These are phyloP conservation scores for Plantago elongata DNA, from an alignment of 257 asterid species.

Conservation along the genomic window DNA sequence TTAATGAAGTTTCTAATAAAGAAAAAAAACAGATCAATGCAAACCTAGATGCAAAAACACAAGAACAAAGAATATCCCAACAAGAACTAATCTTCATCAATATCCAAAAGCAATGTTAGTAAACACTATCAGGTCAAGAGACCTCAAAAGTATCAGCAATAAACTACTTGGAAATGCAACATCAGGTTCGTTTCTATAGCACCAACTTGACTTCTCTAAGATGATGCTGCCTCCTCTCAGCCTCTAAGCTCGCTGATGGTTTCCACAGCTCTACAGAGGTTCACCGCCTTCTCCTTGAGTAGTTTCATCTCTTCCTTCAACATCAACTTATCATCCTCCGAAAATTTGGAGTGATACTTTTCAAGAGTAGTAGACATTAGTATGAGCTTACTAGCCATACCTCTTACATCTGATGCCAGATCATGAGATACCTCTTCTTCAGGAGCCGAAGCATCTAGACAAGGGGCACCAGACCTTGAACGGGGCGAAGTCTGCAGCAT, in stretches of 20 bases:
- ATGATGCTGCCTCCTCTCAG: constrained; percentile 5
- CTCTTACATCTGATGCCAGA: constrained; percentile 22
- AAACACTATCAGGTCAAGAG: not conserved
- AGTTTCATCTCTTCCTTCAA: constrained; percentile 32
- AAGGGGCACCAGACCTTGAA: constrained; percentile 23
- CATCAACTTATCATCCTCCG: constrained; percentile 24
- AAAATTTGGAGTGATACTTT: constrained; percentile 29
- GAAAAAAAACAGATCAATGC: no score
- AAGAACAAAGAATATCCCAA: not conserved
- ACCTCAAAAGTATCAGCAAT: constrained; percentile 7
- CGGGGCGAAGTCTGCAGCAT: constrained; percentile 26
- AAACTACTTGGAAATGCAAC: not conserved
- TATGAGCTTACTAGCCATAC: constrained; percentile 24
- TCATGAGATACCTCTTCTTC: constrained; percentile 24
- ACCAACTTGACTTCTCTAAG: not conserved
- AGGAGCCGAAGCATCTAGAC: constrained; percentile 18
- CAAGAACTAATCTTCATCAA: not conserved
- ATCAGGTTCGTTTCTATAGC: not conserved
- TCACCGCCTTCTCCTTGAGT: constrained; percentile 34
- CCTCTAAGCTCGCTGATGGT: not conserved
- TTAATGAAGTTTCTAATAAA: no score
- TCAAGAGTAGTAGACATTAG: constrained; percentile 28
- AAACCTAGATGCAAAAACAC: no score
- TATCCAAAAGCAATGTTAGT: no score
- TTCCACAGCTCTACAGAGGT: constrained; percentile 7